These are phyloP conservation scores for Zelopaecilomyces penicillatus DNA, from an alignment of 2,329 filamentous ascomycete species.

Conservation along the genomic window DNA sequence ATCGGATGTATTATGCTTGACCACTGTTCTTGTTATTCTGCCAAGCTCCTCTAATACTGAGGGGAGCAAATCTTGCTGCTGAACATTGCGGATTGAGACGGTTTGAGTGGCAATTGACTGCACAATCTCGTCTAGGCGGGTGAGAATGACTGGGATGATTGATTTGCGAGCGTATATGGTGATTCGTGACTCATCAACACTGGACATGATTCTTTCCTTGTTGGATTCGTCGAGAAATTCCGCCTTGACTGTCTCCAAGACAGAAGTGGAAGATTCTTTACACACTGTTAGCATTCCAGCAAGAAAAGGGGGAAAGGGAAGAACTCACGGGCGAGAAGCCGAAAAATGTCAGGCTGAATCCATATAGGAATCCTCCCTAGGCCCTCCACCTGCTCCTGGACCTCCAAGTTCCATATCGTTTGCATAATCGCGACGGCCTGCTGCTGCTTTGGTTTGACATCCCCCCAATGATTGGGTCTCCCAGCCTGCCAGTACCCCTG, in stretches of 20 bases:
- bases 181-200: constrained; percentile 15
- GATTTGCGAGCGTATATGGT: constrained; percentile 23
- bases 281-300: background rate
- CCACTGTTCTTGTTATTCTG: constrained; percentile 24
- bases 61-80: constrained; percentile 10
- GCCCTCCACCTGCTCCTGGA: constrained; percentile 34
- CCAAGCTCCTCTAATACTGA: constrained; percentile 21
- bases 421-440: constrained; percentile 37
- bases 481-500: constrained; percentile 35
- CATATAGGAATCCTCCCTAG: constrained; percentile 33
- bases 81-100: constrained; percentile 17
- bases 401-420: constrained; percentile 41
- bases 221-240: constrained; percentile 23
- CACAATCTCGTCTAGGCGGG: constrained; percentile 25
- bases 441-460: constrained; percentile 29
- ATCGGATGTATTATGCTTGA: constrained; percentile 13
- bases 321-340: constrained; percentile 37
- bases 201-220: constrained; percentile 21
- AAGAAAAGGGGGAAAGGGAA: background rate
- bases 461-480: constrained; percentile 8
- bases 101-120: constrained; percentile 17
- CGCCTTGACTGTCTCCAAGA: constrained; percentile 20
- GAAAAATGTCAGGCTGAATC: constrained; percentile 32
- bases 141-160: constrained; percentile 23
- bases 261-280: constrained; percentile 11